Evolutionary conservation across 2,329 filamentous ascomycete species (phyloP).

Genomic region (Lasiodiplodia sp.): DNA sequence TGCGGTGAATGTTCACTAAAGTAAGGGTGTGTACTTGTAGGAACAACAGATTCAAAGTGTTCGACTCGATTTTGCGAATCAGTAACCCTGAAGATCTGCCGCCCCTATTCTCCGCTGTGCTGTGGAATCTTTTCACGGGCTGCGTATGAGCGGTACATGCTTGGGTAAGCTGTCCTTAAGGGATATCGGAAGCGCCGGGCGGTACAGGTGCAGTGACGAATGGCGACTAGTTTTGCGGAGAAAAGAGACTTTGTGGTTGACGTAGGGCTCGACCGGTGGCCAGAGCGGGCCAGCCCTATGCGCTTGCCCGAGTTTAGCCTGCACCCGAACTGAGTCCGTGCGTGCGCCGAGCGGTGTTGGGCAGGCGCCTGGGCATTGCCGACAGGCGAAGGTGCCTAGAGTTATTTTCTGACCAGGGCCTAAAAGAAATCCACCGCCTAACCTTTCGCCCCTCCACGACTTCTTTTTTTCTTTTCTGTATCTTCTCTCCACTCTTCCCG

Average conservation of each 20-base stretch:
- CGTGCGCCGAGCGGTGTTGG: conserved; percentile 20
- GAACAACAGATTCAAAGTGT: neutral
- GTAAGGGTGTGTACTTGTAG: neutral
- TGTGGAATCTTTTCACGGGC: neutral
- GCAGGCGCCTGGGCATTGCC: conserved; percentile 13
- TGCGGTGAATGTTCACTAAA: neutral
- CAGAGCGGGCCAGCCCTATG: conserved; percentile 21
- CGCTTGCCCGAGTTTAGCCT: conserved; percentile 24
- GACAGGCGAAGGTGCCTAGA: conserved; percentile 6
- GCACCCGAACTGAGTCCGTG: neutral
- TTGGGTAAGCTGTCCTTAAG: neutral
- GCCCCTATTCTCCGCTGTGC: neutral
- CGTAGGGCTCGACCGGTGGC: conserved; percentile 3
- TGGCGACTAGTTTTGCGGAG: conserved; percentile 18
- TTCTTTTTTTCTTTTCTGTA: conserved; percentile 16
- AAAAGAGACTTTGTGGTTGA: conserved; percentile 6
- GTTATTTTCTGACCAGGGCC: conserved; percentile 26
- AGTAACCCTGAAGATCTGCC: neutral
- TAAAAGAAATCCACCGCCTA: conserved; percentile 26
- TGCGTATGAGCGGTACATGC: conserved; percentile 3
- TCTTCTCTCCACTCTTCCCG: conserved; percentile 4
- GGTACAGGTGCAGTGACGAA: conserved; percentile 8
- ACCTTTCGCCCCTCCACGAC: conserved; percentile 7
- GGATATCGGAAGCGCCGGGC: neutral
- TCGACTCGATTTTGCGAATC: neutral